Evolutionary conservation across 306 rosid species (phyloP).

Genomic region (Rubus idaeus): DNA sequence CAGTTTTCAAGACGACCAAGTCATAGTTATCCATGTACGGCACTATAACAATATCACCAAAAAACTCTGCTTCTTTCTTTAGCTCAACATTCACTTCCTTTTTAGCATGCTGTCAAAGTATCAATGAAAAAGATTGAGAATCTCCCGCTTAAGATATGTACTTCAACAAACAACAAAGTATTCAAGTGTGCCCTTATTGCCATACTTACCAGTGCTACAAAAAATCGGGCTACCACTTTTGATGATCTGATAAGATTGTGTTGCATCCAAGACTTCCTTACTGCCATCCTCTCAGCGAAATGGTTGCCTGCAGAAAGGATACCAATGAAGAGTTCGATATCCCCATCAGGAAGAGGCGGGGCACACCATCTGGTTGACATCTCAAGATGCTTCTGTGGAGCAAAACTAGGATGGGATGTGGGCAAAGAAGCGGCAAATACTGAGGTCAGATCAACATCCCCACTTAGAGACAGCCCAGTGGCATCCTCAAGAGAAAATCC

Average conservation of each 20-base stretch:
- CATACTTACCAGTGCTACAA: constrained; percentile 81
- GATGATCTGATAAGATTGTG: constrained; percentile 72
- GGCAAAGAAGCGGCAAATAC: constrained; percentile 88
- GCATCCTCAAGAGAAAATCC: constrained; percentile 98
- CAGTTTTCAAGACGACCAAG: constrained; percentile 92
- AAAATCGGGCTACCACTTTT: constrained; percentile 79
- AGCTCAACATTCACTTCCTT: constrained; percentile 69
- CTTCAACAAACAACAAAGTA: constrained; percentile 7
- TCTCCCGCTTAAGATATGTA: not conserved
- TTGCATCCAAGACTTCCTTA: constrained; percentile 95
- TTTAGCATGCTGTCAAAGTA: constrained; percentile 61
- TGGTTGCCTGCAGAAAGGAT: constrained; percentile 98
- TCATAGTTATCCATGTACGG: constrained; percentile 98
- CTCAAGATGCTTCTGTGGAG: constrained; percentile 79
- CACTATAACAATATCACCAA: constrained; percentile 88
- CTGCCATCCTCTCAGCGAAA: constrained; percentile 95
- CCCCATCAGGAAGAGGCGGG: constrained; percentile 50
- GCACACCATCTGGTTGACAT: constrained; percentile 71
- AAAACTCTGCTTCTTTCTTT: constrained; percentile 87
- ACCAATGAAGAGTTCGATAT: constrained; percentile 73
- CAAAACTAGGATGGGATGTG: constrained; percentile 71
- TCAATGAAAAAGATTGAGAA: constrained; percentile 28
- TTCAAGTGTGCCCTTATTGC: constrained; percentile 13
- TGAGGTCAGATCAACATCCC: constrained; percentile 73
- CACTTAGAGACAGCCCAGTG: constrained; percentile 71